Evolutionary conservation across 139 green algal genomes (phyloP).

Genomic region (Medakamo hakoo): DNA sequence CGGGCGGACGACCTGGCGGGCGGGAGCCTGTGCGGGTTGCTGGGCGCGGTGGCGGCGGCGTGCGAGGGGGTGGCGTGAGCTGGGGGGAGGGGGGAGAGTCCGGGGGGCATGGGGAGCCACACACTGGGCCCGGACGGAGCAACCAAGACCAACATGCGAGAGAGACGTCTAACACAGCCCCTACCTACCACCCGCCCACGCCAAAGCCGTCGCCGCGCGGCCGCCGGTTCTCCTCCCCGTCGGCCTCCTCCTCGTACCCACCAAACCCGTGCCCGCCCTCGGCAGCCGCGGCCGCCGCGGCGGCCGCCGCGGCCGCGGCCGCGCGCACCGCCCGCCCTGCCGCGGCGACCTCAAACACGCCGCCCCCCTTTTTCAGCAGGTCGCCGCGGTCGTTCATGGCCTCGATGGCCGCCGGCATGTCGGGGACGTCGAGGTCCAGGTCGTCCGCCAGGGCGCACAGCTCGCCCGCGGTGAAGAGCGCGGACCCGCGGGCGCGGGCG

Average conservation of each 20-base stretch:
- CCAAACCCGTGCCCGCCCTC: background rate
- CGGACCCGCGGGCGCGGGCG: background rate
- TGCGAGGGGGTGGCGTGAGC: background rate
- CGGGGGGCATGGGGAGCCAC: too few species aligned
- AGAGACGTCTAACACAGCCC: too few species aligned
- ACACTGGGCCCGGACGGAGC: too few species aligned
- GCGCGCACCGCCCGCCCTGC: background rate
- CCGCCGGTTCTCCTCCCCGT: too few species aligned
- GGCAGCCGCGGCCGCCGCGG: too few species aligned
- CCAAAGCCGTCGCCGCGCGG: too few species aligned
- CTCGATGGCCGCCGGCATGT: slow-evolving; percentile 36
- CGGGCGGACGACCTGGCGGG: background rate
- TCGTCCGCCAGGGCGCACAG: slow-evolving; percentile 39
- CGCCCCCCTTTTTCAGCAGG: slow-evolving; percentile 6
- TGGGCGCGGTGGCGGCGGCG: background rate
- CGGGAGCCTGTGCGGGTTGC: background rate
- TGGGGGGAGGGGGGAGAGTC: too few species aligned
- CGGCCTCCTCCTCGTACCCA: background rate
- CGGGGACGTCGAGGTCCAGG: slow-evolving; percentile 36
- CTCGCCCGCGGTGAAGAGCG: slow-evolving; percentile 15
- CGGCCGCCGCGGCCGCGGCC: too few species aligned
- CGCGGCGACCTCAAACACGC: slow-evolving; percentile 1
- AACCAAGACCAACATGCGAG: too few species aligned
- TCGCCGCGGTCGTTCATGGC: slow-evolving; percentile 48
- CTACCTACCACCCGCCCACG: background rate